Conservation (phyloP, 768 basidiomycete genomes). For the Phylloporus rhodoxanthus region DNA sequence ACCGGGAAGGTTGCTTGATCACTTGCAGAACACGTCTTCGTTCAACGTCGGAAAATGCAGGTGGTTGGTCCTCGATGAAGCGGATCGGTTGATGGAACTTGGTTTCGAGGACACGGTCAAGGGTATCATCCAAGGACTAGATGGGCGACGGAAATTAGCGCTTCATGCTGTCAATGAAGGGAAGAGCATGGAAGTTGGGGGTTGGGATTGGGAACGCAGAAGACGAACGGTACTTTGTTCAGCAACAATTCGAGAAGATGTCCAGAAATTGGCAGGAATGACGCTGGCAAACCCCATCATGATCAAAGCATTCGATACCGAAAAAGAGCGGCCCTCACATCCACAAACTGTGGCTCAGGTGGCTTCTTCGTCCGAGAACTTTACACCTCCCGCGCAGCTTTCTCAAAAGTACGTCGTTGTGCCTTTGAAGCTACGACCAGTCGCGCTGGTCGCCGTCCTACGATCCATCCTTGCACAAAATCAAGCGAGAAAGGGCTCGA, state of each 20-base stretch:
- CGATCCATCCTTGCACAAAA: conserved; percentile 70
- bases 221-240: conserved; percentile 91
- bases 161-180: conserved; percentile 59
- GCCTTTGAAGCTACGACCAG: conserved; percentile 91
- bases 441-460: conserved; percentile 80
- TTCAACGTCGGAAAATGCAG: conserved; percentile 91
- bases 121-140: conserved; percentile 81
- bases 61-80: conserved; percentile 96
- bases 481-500: conserved; percentile 46
- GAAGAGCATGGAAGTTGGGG: conserved; percentile 66
- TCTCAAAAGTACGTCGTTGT: conserved; percentile 85
- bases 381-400: conserved; percentile 92
- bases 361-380: conserved; percentile 44
- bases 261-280: conserved; percentile 86
- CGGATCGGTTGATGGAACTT: conserved; percentile 95
- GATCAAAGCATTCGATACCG: conserved; percentile 65
- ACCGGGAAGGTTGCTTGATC: conserved; percentile 91
- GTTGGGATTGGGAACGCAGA: conserved; percentile 75
- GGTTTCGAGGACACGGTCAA: conserved; percentile 95
- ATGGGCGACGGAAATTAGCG: conserved; percentile 75
- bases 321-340: conserved; percentile 21
- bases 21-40: conserved; percentile 90
- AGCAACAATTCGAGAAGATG: conserved; percentile 92
- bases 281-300: conserved; percentile 75
- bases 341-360: conserved; percentile 13